Percentiles rank a stretch among this genome's conserved stretches.
Evolutionary conservation across 805 yeast species (phyloP).

Genomic region (Cyberlindnera lachancei): DNA sequence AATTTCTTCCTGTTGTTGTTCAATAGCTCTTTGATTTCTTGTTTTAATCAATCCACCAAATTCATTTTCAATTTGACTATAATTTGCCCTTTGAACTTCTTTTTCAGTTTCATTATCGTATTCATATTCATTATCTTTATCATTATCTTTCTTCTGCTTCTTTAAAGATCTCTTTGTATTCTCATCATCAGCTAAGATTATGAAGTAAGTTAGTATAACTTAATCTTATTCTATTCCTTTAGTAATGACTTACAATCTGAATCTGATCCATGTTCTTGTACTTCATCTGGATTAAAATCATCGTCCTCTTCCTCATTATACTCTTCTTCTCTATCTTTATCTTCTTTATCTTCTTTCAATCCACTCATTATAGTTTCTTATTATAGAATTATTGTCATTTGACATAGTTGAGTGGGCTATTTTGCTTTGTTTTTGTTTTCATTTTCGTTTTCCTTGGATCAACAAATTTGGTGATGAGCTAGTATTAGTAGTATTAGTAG

Average conservation of each 20-base stretch:
- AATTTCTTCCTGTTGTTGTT: constrained; percentile 26
- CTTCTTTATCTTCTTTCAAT: constrained; percentile 3
- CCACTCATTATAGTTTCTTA: constrained; percentile 1
- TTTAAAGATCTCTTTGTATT: too few relatives aligned
- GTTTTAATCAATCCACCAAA: constrained; percentile 65
- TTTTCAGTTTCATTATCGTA: constrained; percentile 28
- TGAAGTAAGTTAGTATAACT: too few relatives aligned
- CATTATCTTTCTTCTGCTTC: constrained; percentile 18
- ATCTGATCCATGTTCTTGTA: constrained; percentile 33
- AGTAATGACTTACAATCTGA: constrained; percentile 23
- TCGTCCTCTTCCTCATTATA: constrained; percentile 53
- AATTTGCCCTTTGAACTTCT: constrained; percentile 26
- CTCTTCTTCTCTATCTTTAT: constrained; percentile 29
- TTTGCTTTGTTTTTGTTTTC: neutral
- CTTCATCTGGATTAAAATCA: constrained; percentile 44
- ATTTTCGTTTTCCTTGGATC: neutral
- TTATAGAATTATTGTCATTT: too few relatives aligned
- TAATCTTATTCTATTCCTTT: constrained; percentile 8
- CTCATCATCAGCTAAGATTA: too few relatives aligned
- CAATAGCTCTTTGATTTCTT: constrained; percentile 50
- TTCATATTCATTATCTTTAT: constrained; percentile 29
- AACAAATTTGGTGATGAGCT: too few relatives aligned
- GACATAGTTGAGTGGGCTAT: neutral
- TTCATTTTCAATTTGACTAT: constrained; percentile 47
- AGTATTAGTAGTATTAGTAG: too few relatives aligned